phyloP scores from a whole-genome alignment of 2,329 filamentous ascomycete species.

The Hypoxylon sp. region DNA sequence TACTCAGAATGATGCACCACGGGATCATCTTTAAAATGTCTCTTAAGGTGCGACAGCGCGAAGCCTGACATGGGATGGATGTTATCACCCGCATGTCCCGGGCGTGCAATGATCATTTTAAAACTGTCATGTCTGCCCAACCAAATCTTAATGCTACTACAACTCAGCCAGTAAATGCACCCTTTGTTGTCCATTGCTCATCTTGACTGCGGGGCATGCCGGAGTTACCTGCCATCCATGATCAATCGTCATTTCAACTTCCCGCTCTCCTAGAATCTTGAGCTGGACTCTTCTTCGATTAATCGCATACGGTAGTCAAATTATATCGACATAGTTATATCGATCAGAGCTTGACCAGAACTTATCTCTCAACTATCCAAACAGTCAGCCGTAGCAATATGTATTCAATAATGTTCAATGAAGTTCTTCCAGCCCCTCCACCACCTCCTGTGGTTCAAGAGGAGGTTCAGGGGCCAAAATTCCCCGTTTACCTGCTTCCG shows the following conservation, averaged over 20 bases:
- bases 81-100: conserved; percentile 35
- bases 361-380: neutral
- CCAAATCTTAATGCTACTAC: conserved; percentile 14
- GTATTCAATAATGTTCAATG: conserved; percentile 43
- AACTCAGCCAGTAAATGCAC: conserved; percentile 3
- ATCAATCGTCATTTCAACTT: conserved; percentile 1
- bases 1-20: conserved; percentile 30
- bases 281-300: conserved; percentile 25
- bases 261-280: neutral
- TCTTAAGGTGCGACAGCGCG: conserved; percentile 7
- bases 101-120: conserved; percentile 10
- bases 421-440: conserved; percentile 32
- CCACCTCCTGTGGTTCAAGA: conserved; percentile 21
- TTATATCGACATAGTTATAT: neutral
- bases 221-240: conserved; percentile 1
- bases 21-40: conserved; percentile 36
- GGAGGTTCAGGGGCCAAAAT: conserved; percentile 48
- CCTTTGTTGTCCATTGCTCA: conserved; percentile 24
- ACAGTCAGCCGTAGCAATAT: conserved; percentile 21
- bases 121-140: conserved; percentile 27
- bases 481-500: conserved; percentile 62
- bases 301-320: too few relatives aligned
- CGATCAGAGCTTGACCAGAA: neutral
- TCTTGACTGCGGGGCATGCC: conserved; percentile 28
- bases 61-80: conserved; percentile 28